Conservation (phyloP, 768 basidiomycete genomes). For the Saitozyma podzolica region DNA sequence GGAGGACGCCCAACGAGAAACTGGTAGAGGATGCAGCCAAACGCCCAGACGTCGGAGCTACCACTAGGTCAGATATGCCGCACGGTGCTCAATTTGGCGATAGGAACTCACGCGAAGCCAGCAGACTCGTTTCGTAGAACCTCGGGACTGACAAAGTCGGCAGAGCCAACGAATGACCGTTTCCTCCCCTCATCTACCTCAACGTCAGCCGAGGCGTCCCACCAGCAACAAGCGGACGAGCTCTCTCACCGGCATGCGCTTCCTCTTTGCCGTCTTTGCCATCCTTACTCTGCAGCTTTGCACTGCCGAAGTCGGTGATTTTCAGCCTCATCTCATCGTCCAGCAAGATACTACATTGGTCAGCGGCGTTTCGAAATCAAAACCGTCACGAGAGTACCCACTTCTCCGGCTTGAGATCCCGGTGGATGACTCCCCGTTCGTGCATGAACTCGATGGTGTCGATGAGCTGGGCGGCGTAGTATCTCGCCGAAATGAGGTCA, state of each 20-base stretch:
- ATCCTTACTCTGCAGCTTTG: slow-evolving; percentile 50
- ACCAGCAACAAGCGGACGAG: neutral
- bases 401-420: slow-evolving; percentile 60
- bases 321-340: slow-evolving; percentile 83
- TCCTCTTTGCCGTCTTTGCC: slow-evolving; percentile 14
- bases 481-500: slow-evolving; percentile 69
- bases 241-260: slow-evolving; percentile 1
- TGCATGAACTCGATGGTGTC: slow-evolving; percentile 92
- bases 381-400: slow-evolving; percentile 15
- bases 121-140: slow-evolving; percentile 70
- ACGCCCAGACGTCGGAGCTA: slow-evolving; percentile 92
- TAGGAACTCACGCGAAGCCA: slow-evolving; percentile 64
- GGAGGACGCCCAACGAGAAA: slow-evolving; percentile 88
- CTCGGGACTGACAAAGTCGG: slow-evolving; percentile 87
- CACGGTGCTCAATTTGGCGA: neutral
- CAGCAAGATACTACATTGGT: slow-evolving; percentile 73
- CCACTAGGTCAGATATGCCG: neutral
- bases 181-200: slow-evolving; percentile 48
- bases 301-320: slow-evolving; percentile 96
- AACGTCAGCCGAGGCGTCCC: slow-evolving; percentile 2
- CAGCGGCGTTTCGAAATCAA: neutral
- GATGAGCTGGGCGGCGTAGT: slow-evolving; percentile 86
- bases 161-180: slow-evolving; percentile 82
- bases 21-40: slow-evolving; percentile 91
- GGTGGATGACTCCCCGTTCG: slow-evolving; percentile 81